phyloP scores from a whole-genome alignment of 352 stramenopile genomes.

The Lagenidium giganteum region DNA sequence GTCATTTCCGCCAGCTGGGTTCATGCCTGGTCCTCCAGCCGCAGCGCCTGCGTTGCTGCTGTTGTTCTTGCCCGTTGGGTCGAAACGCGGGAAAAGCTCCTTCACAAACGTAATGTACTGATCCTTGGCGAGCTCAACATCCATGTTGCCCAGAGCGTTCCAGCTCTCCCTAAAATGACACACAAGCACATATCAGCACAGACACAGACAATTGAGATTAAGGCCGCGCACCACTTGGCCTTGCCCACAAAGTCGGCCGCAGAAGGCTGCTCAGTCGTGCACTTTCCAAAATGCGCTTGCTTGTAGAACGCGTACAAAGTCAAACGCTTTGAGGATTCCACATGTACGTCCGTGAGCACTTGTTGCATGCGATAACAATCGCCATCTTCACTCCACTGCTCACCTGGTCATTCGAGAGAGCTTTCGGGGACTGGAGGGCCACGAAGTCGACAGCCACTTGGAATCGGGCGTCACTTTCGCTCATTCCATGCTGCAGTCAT shows the following conservation, averaged over 20 bases:
- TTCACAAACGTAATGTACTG: constrained; percentile 70
- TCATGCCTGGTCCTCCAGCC: too few species aligned
- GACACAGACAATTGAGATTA: background rate
- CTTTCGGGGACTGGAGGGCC: constrained; percentile 27
- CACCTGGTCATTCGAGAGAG: constrained; percentile 68
- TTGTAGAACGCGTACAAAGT: constrained; percentile 83
- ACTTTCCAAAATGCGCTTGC: constrained; percentile 61
- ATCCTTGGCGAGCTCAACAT: constrained; percentile 42
- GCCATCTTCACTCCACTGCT: background rate
- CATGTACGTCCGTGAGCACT: too few species aligned
- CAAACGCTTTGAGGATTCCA: constrained; percentile 36
- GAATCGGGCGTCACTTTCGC: constrained; percentile 56
- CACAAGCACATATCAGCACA: background rate
- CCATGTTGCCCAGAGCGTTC: constrained; percentile 53
- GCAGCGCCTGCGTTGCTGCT: constrained; percentile 6
- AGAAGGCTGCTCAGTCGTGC: constrained; percentile 49
- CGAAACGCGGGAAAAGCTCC: constrained; percentile 66
- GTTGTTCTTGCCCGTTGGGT: constrained; percentile 25
- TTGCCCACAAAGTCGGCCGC: constrained; percentile 56
- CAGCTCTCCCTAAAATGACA: constrained; percentile 49
- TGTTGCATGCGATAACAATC: constrained; percentile 1
- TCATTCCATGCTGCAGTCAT: constrained; percentile 64
- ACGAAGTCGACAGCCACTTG: constrained; percentile 72
- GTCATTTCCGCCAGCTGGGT: constrained; percentile 1
- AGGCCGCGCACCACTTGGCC: constrained; percentile 52